These are phyloP conservation scores for Ustilago bromivora DNA, from an alignment of 1,284 basidiomycete genomes.

Conservation along the genomic window DNA sequence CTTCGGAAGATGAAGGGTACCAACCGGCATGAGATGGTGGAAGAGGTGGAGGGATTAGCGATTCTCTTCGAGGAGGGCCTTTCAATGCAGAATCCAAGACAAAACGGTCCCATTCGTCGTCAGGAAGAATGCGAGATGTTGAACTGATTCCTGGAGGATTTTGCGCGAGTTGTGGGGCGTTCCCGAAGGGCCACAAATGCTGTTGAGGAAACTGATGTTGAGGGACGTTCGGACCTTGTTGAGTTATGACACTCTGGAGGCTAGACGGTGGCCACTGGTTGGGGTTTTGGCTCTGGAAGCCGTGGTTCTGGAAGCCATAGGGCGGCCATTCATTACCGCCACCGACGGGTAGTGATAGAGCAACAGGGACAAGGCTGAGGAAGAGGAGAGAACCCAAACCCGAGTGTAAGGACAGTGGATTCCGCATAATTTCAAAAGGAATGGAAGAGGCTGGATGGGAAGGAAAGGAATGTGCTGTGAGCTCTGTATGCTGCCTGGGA, in stretches of 20 bases:
- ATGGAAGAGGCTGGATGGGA: background rate
- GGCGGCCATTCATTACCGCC: background rate
- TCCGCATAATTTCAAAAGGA: background rate
- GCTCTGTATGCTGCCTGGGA: no score
- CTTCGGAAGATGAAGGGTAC: no score
- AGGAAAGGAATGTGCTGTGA: no score
- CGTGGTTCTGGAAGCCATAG: background rate
- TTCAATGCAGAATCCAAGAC: background rate
- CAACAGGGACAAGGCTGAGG: background rate
- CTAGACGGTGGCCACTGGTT: no score
- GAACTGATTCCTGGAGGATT: background rate
- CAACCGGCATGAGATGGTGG: no score
- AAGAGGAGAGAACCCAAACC: background rate
- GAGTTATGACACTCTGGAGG: no score
- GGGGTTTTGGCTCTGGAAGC: background rate
- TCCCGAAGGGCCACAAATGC: background rate
- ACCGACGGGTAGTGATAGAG: background rate
- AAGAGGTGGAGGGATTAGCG: background rate
- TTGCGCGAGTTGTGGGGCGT: background rate
- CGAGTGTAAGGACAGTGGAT: background rate
- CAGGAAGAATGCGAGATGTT: background rate
- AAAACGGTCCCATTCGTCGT: background rate
- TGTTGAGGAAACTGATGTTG: no score
- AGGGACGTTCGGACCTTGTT: no score
- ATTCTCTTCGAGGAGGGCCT: rapidly evolving